Base-by-base conservation (phyloP, 768 basidiomycete genomes). In the Rhodosporidiobolus odoratus region DNA sequence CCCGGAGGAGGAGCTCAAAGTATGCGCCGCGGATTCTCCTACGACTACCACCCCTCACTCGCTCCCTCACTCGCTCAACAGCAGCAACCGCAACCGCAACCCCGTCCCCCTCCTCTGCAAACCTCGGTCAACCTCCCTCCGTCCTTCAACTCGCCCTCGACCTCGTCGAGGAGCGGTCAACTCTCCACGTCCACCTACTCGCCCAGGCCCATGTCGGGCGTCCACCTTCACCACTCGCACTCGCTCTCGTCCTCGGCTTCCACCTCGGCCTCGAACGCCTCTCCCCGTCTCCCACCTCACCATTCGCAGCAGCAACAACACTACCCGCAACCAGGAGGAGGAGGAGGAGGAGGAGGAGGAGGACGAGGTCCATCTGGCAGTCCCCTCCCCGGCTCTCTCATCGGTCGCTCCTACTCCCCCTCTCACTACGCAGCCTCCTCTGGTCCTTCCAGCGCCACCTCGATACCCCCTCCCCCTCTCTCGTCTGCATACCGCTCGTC, bases 41-140 rank as follows among this genome's bases (percentile, higher is more conserved):
- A 69, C 52, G 68, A 69, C 50, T 45, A n/a, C n/a, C n/a, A 41
- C 32, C n/a, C 16, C 23, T 30, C 38, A 40, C 9, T 4, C 13
- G 6, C 21, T 34, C n/a, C 35, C 21, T 37, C 37, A 8, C 35
- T 37, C 30, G 21, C 58, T 45, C 58, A 43, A 40, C 58, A 59
- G 34, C n/a, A n/a, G n/a, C n/a, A n/a, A n/a, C n/a, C n/a, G n/a
- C n/a, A n/a, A 59, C 58, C 30, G 21, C 19, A 10, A n/a, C 34
- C 43, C n/a, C n/a, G n/a, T 66, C 64, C 13, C 32, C 43, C 43
- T 45, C 43, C 43, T 45, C 43, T 45, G 43, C 43, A 23, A 45
- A n/a, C 9, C 61, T 71, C n/a, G n/a, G n/a, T n/a, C n/a, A n/a
- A n/a, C 21, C 53, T 71, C 25, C 69, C 69, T 12, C 43, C 60